Evolutionary conservation across 768 basidiomycete species (phyloP).

Genomic region (Tulasnella sp.): DNA sequence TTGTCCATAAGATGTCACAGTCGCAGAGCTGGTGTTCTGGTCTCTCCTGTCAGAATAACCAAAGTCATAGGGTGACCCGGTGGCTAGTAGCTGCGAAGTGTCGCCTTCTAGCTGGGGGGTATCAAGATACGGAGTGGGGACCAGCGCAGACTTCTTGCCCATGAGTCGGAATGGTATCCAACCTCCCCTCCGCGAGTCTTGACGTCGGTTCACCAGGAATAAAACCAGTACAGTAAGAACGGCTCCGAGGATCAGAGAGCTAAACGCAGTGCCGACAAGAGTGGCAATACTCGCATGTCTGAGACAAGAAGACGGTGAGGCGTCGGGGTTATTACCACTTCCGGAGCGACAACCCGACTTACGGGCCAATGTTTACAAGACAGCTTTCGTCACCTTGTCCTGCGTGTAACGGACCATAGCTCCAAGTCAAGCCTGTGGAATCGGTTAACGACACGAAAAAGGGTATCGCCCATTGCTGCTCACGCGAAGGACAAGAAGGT

Average conservation of each 20-base stretch:
- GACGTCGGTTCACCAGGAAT: slow-evolving; percentile 9
- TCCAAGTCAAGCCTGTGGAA: slow-evolving; percentile 20
- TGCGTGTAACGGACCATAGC: slow-evolving; percentile 24
- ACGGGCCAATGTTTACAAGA: slow-evolving; percentile 8
- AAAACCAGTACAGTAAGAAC: not conserved
- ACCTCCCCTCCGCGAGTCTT: not conserved
- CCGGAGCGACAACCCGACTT: not conserved
- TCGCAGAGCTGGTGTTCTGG: not conserved
- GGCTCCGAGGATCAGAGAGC: slow-evolving; percentile 16
- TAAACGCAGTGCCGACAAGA: not conserved
- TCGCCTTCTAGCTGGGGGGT: not conserved
- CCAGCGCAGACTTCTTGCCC: not conserved
- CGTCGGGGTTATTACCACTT: not conserved
- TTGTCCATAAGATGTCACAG: not conserved
- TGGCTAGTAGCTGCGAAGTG: not conserved
- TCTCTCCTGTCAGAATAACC: slow-evolving; percentile 5
- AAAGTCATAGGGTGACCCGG: not conserved
- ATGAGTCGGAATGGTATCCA: not conserved
- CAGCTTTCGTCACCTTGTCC: slow-evolving; percentile 16
- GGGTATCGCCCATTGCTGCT: slow-evolving; percentile 20
- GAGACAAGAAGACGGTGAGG: not conserved
- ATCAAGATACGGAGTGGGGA: slow-evolving; percentile 1
- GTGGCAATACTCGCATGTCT: not conserved
- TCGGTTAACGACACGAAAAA: slow-evolving; percentile 27
- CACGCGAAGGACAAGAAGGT: not conserved